Percentiles rank a stretch among this genome's conserved stretches.
These are phyloP conservation scores for Colletotrichum cordylinicola DNA, from an alignment of 2,329 filamentous ascomycete genomes.

Conservation along the genomic window DNA sequence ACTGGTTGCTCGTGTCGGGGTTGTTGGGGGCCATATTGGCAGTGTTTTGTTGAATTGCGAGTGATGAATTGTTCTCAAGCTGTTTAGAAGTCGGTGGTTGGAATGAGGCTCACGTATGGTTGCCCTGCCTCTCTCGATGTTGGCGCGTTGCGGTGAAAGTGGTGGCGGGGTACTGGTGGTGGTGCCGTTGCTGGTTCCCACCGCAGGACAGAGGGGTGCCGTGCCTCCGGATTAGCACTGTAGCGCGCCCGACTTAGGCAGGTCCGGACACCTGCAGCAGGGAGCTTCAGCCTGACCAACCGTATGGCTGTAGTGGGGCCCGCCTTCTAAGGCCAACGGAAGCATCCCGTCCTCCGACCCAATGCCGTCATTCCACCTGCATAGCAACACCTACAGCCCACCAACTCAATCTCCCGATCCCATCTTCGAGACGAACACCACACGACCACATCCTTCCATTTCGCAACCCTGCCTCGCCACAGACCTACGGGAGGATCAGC, in stretches of 20 bases:
- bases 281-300: background rate
- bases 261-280: background rate
- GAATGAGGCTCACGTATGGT: background rate
- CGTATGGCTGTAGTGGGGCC: background rate
- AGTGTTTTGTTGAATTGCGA: background rate
- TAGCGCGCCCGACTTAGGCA: background rate
- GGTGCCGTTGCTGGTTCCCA: background rate
- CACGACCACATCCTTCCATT: background rate
- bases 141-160: background rate
- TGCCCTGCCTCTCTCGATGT: background rate
- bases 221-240: background rate
- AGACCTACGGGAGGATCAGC: background rate
- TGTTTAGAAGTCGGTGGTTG: background rate
- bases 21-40: constrained; percentile 43
- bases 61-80: background rate
- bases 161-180: background rate
- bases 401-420: background rate
- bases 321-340: background rate
- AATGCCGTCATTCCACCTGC: constrained; percentile 5
- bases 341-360: background rate
- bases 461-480: background rate
- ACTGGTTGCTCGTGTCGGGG: constrained; percentile 38
- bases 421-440: background rate
- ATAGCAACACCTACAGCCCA: background rate
- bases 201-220: background rate